Evolutionary conservation across 495 filamentous ascomycete genomes (phyloP), one percentile per base, ranked within the genome.

Genomic region (Penicillium mononematosum): DNA sequence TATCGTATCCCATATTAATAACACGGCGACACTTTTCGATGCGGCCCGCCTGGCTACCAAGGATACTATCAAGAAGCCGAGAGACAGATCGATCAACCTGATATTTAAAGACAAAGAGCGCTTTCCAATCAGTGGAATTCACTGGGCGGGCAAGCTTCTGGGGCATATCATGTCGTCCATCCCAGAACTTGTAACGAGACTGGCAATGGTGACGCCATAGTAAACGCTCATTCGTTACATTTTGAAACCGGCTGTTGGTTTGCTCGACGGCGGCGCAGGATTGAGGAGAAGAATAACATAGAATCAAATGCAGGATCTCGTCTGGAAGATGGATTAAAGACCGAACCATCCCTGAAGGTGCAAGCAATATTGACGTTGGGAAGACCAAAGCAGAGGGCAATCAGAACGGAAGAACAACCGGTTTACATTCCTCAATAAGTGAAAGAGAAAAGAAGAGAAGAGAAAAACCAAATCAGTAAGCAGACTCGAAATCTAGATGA

Each of bases 181-280:
- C 78, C 94, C 94, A 98, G 65, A 82, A 89, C 45, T 70, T 78
- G 70, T 88, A 96, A 14, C 78, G 68, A 17, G 65, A 70, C 31
- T 68, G 66, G 68, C 94, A 98, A 66, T 92, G 84, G 64, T 81
- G 70, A 49, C 85, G 86, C 92, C 93, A 97, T 56, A 96, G 73
- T 14, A 92, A 70, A 24, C 87, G 83, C 54, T 90, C 86, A 54
- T 84, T 82, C 22, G 83, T 81, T 38, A 93, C 73, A 49, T 77
- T 72, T 60, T 83, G 72, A 64, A 92, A 85, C 48, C 83, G 82
- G 49, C 77, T 83, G 49, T 84, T 89, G 12, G 87, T 79, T 31
- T 72, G 70, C 59, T 87, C 81, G 52, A 92, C 52, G 16, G 74
- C 64, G 25, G 75, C 64, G 50, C 63, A 68, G 24, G 69, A 70